phyloP scores from a whole-genome alignment of 257 asterid genomes.

The Prunella vulgaris region DNA sequence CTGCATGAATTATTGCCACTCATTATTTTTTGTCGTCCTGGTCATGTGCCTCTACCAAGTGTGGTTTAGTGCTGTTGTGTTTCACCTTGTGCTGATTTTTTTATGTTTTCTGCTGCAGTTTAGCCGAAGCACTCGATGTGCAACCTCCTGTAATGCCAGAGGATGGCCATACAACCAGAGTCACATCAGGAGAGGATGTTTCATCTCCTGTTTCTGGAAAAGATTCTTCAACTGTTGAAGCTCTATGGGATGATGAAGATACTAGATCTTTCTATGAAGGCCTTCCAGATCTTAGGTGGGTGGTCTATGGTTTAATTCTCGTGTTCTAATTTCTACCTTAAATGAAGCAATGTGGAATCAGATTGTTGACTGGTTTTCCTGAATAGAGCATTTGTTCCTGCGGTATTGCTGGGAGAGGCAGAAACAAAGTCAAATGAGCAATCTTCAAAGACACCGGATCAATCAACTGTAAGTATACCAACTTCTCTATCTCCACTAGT shows the following conservation, averaged over 20 bases:
- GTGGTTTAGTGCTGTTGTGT: slow-evolving; percentile 7
- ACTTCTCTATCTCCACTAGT: background rate
- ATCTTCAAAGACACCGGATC: slow-evolving; percentile 73
- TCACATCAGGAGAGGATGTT: slow-evolving; percentile 84
- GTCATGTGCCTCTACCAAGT: slow-evolving; percentile 10
- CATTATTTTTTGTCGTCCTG: slow-evolving; percentile 7
- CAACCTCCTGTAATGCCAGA: slow-evolving; percentile 99
- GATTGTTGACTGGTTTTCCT: slow-evolving; percentile 21
- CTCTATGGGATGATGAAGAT: slow-evolving; percentile 99
- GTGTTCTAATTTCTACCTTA: slow-evolving; percentile 11
- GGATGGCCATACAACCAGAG: slow-evolving; percentile 96
- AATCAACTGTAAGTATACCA: slow-evolving; percentile 52
- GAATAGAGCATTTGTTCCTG: slow-evolving; percentile 97
- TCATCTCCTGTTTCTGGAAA: slow-evolving; percentile 66
- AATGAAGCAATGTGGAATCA: slow-evolving; percentile 18
- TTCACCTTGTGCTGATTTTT: background rate
- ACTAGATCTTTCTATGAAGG: slow-evolving; percentile 92
- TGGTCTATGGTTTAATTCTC: slow-evolving; percentile 20
- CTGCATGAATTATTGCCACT: background rate
- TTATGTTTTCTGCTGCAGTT: slow-evolving; percentile 40
- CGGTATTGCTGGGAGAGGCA: slow-evolving; percentile 93
- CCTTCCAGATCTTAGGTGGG: slow-evolving; percentile 94
- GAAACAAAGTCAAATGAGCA: slow-evolving; percentile 81
- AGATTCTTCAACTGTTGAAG: slow-evolving; percentile 74
- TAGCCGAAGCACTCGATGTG: slow-evolving; percentile 97